These are phyloP conservation scores for Cichorium intybus DNA, from an alignment of 140 eudicot species.

Conservation along the genomic window DNA sequence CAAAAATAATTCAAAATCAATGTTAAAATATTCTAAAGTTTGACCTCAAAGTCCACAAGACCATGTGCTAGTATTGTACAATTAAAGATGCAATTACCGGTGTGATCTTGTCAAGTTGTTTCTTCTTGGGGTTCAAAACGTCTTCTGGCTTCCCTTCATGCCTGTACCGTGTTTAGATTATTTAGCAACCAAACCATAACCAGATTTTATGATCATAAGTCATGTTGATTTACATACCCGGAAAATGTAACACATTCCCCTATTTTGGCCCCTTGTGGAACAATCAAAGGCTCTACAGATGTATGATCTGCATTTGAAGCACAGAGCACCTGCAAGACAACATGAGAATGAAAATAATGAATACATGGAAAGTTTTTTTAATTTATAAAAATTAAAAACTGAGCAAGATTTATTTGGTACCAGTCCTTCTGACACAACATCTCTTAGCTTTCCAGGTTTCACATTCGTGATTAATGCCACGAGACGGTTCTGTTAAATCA, in stretches of 20 bases:
- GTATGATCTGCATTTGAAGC: conserved; percentile 92
- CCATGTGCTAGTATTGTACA: too few relatives aligned
- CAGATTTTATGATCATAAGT: background rate
- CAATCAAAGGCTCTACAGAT: conserved; percentile 80
- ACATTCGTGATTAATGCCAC: conserved; percentile 91
- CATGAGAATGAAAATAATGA: background rate
- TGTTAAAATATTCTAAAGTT: background rate
- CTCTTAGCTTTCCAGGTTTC: conserved; percentile 95
- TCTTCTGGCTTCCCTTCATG: conserved; percentile 97
- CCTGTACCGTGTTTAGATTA: conserved; percentile 30
- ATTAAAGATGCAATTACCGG: too few relatives aligned
- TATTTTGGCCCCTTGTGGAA: conserved; percentile 80
- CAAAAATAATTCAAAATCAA: background rate
- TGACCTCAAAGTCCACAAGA: conserved; percentile 4
- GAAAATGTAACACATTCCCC: conserved; percentile 85
- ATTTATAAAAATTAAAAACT: background rate
- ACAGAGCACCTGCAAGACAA: conserved; percentile 66
- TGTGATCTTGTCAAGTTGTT: conserved; percentile 90
- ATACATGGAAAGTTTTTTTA: background rate
- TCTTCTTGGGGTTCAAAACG: conserved; percentile 93
- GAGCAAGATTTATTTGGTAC: conserved; percentile 35
- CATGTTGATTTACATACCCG: conserved; percentile 50
- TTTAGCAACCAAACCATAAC: background rate
- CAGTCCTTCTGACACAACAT: conserved; percentile 97
- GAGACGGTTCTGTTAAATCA: conserved; percentile 70